phyloP scores from a whole-genome alignment of 1,139 yeast genomes.

The Saccharomycopsis phalli region DNA sequence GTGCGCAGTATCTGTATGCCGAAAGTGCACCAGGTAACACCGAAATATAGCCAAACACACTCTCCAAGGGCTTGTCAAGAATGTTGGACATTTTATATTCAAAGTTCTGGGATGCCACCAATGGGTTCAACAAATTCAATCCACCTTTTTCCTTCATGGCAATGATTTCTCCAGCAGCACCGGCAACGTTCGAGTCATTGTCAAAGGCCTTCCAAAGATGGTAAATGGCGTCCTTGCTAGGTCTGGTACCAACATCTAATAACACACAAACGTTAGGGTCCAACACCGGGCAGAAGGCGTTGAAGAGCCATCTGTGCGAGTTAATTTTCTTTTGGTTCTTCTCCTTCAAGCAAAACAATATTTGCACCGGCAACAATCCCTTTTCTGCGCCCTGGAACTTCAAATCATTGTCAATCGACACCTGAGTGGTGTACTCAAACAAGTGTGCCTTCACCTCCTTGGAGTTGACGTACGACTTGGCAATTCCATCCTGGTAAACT shows the following conservation, averaged over 20 bases:
- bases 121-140: conserved; percentile 70
- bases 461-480: conserved; percentile 86
- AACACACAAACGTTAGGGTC: conserved; percentile 83
- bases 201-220: conserved; percentile 97
- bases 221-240: conserved; percentile 75
- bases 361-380: conserved; percentile 86
- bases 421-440: conserved; percentile 90
- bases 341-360: conserved; percentile 83
- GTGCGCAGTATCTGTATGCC: conserved; percentile 86
- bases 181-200: conserved; percentile 91
- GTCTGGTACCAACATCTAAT: conserved; percentile 89
- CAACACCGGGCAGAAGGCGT: conserved; percentile 81
- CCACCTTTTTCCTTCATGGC: conserved; percentile 90
- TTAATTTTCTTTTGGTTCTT: conserved; percentile 83
- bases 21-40: conserved; percentile 96
- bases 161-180: conserved; percentile 95
- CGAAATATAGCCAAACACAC: conserved; percentile 84
- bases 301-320: conserved; percentile 92
- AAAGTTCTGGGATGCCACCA: conserved; percentile 93
- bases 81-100: conserved; percentile 96
- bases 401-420: conserved; percentile 73
- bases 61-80: conserved; percentile 89
- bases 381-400: conserved; percentile 75
- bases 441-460: conserved; percentile 86
- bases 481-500: conserved; percentile 92